Evolutionary conservation across 2,329 filamentous ascomycete species (phyloP).

Genomic region (Pleurostoma richardsiae): DNA sequence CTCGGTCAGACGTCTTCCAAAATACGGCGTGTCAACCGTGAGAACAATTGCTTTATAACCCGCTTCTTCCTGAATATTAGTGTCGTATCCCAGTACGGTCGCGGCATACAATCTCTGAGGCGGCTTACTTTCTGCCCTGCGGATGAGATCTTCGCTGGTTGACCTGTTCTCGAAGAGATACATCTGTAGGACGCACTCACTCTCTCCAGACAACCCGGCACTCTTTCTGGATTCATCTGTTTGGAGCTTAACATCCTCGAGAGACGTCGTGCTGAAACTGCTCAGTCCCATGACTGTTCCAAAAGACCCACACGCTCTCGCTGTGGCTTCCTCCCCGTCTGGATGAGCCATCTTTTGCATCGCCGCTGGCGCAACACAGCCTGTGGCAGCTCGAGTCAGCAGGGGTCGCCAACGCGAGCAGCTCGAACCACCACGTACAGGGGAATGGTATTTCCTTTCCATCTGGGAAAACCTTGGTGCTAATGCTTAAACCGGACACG

Average conservation of each 20-base stretch:
- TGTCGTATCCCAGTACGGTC: background rate
- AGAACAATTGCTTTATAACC: slow-evolving; percentile 21
- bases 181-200: slow-evolving; percentile 15
- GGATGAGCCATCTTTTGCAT: slow-evolving; percentile 1
- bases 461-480: background rate
- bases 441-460: background rate
- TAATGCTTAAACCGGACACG: slow-evolving; percentile 13
- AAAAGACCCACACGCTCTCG: background rate
- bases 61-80: slow-evolving; percentile 43
- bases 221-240: background rate
- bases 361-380: background rate
- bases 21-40: slow-evolving; percentile 17
- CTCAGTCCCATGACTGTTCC: slow-evolving; percentile 12
- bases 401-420: too few relatives aligned
- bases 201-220: background rate
- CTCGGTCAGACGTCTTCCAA: slow-evolving; percentile 15
- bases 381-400: background rate
- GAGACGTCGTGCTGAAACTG: slow-evolving; percentile 6
- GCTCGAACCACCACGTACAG: background rate
- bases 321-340: background rate
- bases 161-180: slow-evolving; percentile 14
- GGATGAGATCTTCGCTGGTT: slow-evolving; percentile 13
- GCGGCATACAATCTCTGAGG: background rate
- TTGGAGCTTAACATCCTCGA: background rate
- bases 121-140: slow-evolving; percentile 3